phyloP scores from a whole-genome alignment of 2,329 filamentous ascomycete genomes.

The Aspergillus jensenii region DNA sequence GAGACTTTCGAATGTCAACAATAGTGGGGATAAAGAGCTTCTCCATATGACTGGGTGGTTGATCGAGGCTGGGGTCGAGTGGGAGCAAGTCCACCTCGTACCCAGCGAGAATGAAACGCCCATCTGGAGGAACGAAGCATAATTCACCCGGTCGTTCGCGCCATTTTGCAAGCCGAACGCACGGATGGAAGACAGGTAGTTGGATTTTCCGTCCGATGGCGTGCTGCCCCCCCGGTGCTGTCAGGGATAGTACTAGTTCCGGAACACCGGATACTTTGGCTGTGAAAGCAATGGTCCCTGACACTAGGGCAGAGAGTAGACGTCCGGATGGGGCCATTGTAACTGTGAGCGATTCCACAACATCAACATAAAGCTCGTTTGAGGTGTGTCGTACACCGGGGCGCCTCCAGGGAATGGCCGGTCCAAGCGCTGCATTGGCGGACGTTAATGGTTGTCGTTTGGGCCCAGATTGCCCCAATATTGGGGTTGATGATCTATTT shows the following conservation, averaged over 20 bases:
- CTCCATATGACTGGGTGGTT: constrained; percentile 54
- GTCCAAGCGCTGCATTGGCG: constrained; percentile 38
- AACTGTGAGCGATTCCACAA: constrained; percentile 85
- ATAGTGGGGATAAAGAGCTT: constrained; percentile 78
- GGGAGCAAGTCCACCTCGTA: constrained; percentile 93
- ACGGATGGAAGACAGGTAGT: constrained; percentile 92
- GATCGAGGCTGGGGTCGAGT: constrained; percentile 59
- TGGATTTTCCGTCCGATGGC: constrained; percentile 74
- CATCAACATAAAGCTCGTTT: constrained; percentile 95
- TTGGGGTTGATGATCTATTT: constrained; percentile 39
- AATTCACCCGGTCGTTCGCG: constrained; percentile 83
- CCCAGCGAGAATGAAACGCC: constrained; percentile 86
- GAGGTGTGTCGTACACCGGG: constrained; percentile 93
- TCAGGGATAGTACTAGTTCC: constrained; percentile 79
- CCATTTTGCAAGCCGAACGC: constrained; percentile 88
- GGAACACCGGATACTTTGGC: constrained; percentile 93
- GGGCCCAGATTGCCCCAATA: constrained; percentile 38
- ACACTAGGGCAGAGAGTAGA: constrained; percentile 80
- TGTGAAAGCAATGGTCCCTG: constrained; percentile 92
- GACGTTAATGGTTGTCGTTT: constrained; percentile 43
- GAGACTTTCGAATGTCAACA: constrained; percentile 76
- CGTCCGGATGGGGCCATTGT: constrained; percentile 88
- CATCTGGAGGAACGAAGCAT: constrained; percentile 95
- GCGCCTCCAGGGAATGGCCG: constrained; percentile 79
- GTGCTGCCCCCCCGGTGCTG: constrained; percentile 77